Evolutionary conservation across 768 basidiomycete genomes (phyloP), one percentile per base, ranked within the genome.

Genomic region (Suillus plorans): DNA sequence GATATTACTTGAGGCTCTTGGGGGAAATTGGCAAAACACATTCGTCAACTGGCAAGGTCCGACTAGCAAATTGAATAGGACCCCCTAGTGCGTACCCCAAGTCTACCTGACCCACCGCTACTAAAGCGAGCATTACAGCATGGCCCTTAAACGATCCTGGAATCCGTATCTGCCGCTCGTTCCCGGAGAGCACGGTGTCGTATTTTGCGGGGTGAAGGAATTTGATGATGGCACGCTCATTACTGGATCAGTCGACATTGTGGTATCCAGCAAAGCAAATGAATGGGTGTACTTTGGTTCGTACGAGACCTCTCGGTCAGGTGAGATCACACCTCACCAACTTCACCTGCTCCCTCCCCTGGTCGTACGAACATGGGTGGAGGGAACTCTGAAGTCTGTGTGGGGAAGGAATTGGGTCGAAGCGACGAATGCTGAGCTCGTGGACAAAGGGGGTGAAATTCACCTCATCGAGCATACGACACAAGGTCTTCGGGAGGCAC

Each of bases 131-230:
- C 22, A 9, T 18, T n/a, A 42, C 47, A 70, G 69, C 12, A 20
- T 58, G 28, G 66, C 69, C 2, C 60, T 66, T 14, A 67, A 67
- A 22, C 69, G 70, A n/a, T 59, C 65, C 1, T 70, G 67, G 69
- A 70, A 70, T 47, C 58, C 63, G 14, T 61, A 69, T 31, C 69
- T 71, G 53, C 67, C 69, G 6, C 41, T 14, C 3, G 31, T 37
- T 34, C 66, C 66, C 1, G 70, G 70, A 16, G 25, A 58, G 16
- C 69, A 71, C 55, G 67, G 70, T 2, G 65, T 70, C 36, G 70
- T 62, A 8, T 71, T 71, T 47, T 9, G 10, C 22, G 20, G 18
- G 7, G n/a, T 41, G 16, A 34, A 22, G 5, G 28, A 8, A 37
- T 36, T 71, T 31, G 47, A 31, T 1, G 49, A 49, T 18, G 61